Conservation (phyloP, 768 basidiomycete species). For the Mycena filopes region DNA sequence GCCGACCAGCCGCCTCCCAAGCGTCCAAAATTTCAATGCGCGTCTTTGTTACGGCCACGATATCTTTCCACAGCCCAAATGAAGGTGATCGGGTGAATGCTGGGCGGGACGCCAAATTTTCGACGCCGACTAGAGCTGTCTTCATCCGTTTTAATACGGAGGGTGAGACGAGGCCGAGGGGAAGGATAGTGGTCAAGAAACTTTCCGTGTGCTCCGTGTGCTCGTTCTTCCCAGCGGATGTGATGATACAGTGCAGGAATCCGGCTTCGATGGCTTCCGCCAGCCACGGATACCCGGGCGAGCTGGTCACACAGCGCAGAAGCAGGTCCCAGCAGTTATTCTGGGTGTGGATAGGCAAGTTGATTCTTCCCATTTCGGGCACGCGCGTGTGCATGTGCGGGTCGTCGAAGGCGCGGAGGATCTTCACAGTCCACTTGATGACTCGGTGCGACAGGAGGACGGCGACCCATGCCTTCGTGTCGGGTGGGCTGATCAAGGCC, state of each 20-base stretch:
- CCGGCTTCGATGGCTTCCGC: not conserved
- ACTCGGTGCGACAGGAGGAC: not conserved
- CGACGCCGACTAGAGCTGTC: too few species aligned
- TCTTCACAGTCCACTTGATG: not conserved
- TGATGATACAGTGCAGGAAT: too few species aligned
- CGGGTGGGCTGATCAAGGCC: not conserved
- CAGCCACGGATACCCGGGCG: conserved; percentile 1
- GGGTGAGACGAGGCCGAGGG: too few species aligned
- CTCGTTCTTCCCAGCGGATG: too few species aligned
- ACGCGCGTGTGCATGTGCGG: too few species aligned
- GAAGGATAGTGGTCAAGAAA: not conserved
- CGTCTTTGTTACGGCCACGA: not conserved
- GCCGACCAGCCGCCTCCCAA: conserved; percentile 1
- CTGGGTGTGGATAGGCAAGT: not conserved
- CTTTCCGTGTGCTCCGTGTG: not conserved
- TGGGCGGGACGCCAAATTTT: not conserved
- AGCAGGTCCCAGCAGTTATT: not conserved
- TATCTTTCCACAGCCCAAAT: not conserved
- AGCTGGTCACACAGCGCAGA: not conserved
- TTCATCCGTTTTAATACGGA: too few species aligned
- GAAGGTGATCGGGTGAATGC: not conserved
- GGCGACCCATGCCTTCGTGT: not conserved
- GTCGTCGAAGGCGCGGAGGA: too few species aligned
- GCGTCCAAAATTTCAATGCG: not conserved
- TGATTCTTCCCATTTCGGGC: too few species aligned